A percentile compares a stretch with the other conserved stretches of the same genome.
These are phyloP conservation scores for Penicillium odoratum DNA, from an alignment of 495 filamentous ascomycete genomes.

Conservation along the genomic window DNA sequence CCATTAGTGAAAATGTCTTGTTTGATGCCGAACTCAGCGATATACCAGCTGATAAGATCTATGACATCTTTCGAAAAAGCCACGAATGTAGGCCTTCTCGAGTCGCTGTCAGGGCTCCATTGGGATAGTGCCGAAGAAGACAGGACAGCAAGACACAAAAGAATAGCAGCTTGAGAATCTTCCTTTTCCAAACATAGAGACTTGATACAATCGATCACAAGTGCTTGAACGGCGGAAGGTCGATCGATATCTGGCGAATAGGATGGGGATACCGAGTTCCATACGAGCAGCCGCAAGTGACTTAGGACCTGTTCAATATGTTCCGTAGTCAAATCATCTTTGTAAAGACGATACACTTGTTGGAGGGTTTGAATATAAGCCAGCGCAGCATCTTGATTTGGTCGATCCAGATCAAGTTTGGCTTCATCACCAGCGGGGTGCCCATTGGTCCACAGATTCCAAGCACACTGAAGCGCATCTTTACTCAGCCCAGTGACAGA, in stretches of 20 bases:
- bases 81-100: slow-evolving; percentile 69
- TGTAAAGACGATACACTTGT: slow-evolving; percentile 79
- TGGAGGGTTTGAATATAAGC: slow-evolving; percentile 77
- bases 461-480: slow-evolving; percentile 60
- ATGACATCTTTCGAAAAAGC: slow-evolving; percentile 81
- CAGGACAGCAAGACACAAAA: slow-evolving; percentile 67
- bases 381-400: slow-evolving; percentile 74
- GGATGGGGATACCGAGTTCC: slow-evolving; percentile 67
- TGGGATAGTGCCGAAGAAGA: slow-evolving; percentile 61
- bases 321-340: slow-evolving; percentile 58
- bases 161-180: slow-evolving; percentile 65
- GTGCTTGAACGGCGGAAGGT: slow-evolving; percentile 73
- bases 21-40: slow-evolving; percentile 62
- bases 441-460: slow-evolving; percentile 70
- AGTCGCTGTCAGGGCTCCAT: slow-evolving; percentile 35
- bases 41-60: slow-evolving; percentile 62
- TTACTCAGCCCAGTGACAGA: slow-evolving; percentile 50
- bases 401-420: slow-evolving; percentile 39
- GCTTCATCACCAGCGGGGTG: slow-evolving; percentile 55
- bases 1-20: slow-evolving; percentile 64
- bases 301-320: slow-evolving; percentile 56
- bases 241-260: slow-evolving; percentile 87
- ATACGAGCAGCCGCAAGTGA: slow-evolving; percentile 59
- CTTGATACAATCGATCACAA: slow-evolving; percentile 71
- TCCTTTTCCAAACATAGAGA: slow-evolving; percentile 67